Percentiles rank a stretch among this genome's conserved stretches.
These are phyloP conservation scores for Dothideomycetidae sp. DNA, from an alignment of 2,329 filamentous ascomycete species.

Conservation along the genomic window DNA sequence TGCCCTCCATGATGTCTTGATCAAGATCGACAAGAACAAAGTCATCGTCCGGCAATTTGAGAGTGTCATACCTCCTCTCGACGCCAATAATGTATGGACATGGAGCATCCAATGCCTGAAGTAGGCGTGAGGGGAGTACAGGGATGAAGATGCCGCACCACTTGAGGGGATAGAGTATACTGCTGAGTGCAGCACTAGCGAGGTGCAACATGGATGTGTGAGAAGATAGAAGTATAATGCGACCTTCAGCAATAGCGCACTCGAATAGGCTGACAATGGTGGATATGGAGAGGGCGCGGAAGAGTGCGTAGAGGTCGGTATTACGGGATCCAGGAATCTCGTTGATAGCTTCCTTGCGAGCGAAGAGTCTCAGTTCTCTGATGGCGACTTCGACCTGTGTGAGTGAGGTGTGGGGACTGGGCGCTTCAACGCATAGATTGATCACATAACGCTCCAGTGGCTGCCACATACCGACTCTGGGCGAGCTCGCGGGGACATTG, in stretches of 20 bases:
- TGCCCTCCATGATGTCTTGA: slow-evolving; percentile 77
- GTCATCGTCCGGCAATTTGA: slow-evolving; percentile 83
- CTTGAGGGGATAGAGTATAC: slow-evolving; percentile 74
- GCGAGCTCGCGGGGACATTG: slow-evolving; percentile 74
- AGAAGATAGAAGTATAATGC: slow-evolving; percentile 90
- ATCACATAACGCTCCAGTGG: slow-evolving; percentile 92
- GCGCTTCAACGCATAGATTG: slow-evolving; percentile 89
- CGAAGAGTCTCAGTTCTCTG: slow-evolving; percentile 79
- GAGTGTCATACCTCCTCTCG: slow-evolving; percentile 75
- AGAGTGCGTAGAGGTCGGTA: slow-evolving; percentile 84
- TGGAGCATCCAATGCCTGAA: slow-evolving; percentile 84
- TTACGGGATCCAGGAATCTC: slow-evolving; percentile 85
- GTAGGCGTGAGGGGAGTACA: slow-evolving; percentile 68
- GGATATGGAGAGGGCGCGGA: slow-evolving; percentile 74
- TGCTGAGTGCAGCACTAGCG: slow-evolving; percentile 73
- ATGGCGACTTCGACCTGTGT: slow-evolving; percentile 90
- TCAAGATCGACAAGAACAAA: slow-evolving; percentile 92
- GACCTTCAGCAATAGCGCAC: slow-evolving; percentile 80
- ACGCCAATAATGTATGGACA: slow-evolving; percentile 97
- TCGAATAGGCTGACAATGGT: slow-evolving; percentile 90
- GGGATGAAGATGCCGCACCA: slow-evolving; percentile 95
- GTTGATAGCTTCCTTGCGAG: slow-evolving; percentile 81
- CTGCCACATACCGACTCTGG: slow-evolving; percentile 86
- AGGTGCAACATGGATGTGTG: slow-evolving; percentile 94
- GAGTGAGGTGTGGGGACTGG: slow-evolving; percentile 81